phyloP scores from a whole-genome alignment of 2,329 filamentous ascomycete species.

The Stemphylium beticola region DNA sequence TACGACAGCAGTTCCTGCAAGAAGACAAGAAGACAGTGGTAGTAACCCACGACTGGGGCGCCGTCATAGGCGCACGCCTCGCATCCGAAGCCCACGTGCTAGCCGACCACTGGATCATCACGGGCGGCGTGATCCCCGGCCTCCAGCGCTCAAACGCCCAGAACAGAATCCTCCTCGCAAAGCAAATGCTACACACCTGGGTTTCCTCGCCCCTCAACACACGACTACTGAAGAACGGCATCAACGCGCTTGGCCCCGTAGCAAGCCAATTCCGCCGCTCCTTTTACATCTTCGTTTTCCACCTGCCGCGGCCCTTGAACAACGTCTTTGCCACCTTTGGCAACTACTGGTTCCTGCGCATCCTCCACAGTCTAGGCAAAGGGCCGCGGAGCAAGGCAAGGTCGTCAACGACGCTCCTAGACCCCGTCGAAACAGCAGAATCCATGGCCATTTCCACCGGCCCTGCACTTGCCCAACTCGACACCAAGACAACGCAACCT shows the following conservation, averaged over 20 bases:
- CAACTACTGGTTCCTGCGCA: slow-evolving; percentile 56
- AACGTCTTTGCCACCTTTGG: slow-evolving; percentile 56
- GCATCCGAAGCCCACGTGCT: slow-evolving; percentile 64
- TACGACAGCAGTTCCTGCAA: slow-evolving; percentile 54
- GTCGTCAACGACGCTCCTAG: slow-evolving; percentile 7
- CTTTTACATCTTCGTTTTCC: slow-evolving; percentile 63
- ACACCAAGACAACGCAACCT: slow-evolving; percentile 13
- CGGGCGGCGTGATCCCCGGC: slow-evolving; percentile 57
- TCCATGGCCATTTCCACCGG: slow-evolving; percentile 60
- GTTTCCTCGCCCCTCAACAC: slow-evolving; percentile 53
- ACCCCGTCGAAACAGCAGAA: slow-evolving; percentile 48
- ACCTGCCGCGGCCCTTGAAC: slow-evolving; percentile 56
- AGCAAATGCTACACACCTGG: slow-evolving; percentile 60
- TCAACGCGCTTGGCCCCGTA: slow-evolving; percentile 54
- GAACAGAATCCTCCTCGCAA: slow-evolving; percentile 51
- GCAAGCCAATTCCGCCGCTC: slow-evolving; percentile 57
- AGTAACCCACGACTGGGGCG: slow-evolving; percentile 64
- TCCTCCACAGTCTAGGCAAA: slow-evolving; percentile 50
- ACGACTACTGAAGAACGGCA: slow-evolving; percentile 53
- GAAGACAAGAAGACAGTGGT: slow-evolving; percentile 49
- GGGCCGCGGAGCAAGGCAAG: slow-evolving; percentile 25
- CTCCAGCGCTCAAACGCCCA: slow-evolving; percentile 52
- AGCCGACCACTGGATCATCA: slow-evolving; percentile 62
- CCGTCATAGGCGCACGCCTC: slow-evolving; percentile 59
- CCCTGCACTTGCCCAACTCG: slow-evolving; percentile 55